phyloP scores from a whole-genome alignment of 2,329 filamentous ascomycete species.

The Lasiodiplodia citricola region DNA sequence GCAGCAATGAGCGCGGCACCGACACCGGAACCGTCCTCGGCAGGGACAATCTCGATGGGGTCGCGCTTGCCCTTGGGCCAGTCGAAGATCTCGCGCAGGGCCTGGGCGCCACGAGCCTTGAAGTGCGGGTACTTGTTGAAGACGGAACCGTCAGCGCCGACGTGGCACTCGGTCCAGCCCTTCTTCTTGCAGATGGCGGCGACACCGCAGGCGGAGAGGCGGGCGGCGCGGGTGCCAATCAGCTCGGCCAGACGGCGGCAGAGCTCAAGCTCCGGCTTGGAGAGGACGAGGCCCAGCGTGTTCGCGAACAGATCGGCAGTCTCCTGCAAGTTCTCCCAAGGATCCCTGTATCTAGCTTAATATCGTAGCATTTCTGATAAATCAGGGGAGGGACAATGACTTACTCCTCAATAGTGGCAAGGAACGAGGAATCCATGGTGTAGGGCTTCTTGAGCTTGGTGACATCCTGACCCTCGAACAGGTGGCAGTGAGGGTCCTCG shows the following conservation, averaged over 20 bases:
- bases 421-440: constrained; percentile 88
- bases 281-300: constrained; percentile 74
- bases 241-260: constrained; percentile 88
- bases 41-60: constrained; percentile 83
- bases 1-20: constrained; percentile 92
- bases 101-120: constrained; percentile 87
- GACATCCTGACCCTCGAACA: constrained; percentile 87
- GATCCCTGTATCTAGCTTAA: constrained; percentile 65
- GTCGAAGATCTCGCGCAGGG: constrained; percentile 92
- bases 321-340: constrained; percentile 92
- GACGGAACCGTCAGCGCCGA: constrained; percentile 94
- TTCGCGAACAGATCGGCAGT: constrained; percentile 81
- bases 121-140: constrained; percentile 99
- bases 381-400: constrained; percentile 11
- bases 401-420: constrained; percentile 83
- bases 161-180: constrained; percentile 83
- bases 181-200: constrained; percentile 98
- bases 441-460: constrained; percentile 83
- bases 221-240: constrained; percentile 91
- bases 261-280: constrained; percentile 82
- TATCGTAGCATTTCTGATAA: neutral
- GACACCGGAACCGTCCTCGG: constrained; percentile 97
- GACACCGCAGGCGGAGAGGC: constrained; percentile 91
- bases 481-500: constrained; percentile 63
- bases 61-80: constrained; percentile 75